Base-by-base conservation (phyloP, 2,329 filamentous ascomycete genomes). In the Chrysoporthe austroafricana region DNA sequence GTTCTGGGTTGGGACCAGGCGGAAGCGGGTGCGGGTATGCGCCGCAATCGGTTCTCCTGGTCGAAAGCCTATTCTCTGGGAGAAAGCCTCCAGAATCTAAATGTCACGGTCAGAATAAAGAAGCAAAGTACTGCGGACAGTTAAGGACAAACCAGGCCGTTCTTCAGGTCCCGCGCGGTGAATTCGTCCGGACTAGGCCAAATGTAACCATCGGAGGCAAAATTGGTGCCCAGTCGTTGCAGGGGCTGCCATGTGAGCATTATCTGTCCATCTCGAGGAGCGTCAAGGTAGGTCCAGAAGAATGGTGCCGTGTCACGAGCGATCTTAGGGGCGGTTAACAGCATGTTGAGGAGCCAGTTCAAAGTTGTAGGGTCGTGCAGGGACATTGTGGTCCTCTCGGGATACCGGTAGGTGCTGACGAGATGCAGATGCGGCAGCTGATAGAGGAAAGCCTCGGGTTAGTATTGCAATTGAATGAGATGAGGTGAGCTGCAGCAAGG, bases 371-470 rank as follows among this genome's bases (percentile, higher is more conserved):
- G 63, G 72, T 94, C 91, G 67, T 91, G 87, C 42, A 92, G 84
- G 73, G 90, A 88, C 72, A 97, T 84, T 63, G 88, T 86, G 62
- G 88, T 88, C 75, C 91, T 88, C 69, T 87, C 81, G 2, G 95
- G 92, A 79, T 94, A 97, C 74, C 91, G 88, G 77, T 91, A 91
- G 52, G 90, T 90, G 61, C 94, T 97, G 71, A 97, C 84, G 70
- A 97, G 88, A 78, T 98, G 95, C 73, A 97, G 88, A 82, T 98
- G 95, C 64, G 90, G 90, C 76, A 96, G 87, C 92, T 96, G 76
- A 21, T 44, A 36, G 14, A 11, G 42, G 43, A 14, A 66, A 48
- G 18, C 44, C 5, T 71, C 62, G 66, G 67, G 66, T 77, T 82
- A 81, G 71, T 83, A 76, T 63, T 81, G 42, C 16, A 50, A 52